These are phyloP conservation scores for Chimonanthus salicifolius DNA, from an alignment of 164 flowering plant species.

Conservation along the genomic window DNA sequence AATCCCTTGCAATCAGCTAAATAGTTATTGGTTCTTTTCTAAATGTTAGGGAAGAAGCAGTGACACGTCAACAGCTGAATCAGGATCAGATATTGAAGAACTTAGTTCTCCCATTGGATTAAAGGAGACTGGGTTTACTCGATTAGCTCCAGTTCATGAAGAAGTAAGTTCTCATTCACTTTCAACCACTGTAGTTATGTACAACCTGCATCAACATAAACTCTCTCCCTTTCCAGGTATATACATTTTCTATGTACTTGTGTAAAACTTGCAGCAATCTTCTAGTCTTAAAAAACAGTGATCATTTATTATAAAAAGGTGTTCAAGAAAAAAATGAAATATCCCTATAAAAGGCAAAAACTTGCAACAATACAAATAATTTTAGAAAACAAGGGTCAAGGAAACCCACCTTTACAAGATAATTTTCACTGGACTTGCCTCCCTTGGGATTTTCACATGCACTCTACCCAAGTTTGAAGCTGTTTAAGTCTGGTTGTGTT, in stretches of 20 bases:
- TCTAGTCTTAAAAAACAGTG: no score
- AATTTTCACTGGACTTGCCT: no score
- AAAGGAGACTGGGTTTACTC: conserved; percentile 30
- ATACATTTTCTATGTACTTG: background rate
- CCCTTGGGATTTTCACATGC: no score
- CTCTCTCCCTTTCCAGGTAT: no score
- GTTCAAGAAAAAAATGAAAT: background rate
- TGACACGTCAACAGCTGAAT: conserved; percentile 50
- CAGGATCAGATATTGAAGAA: conserved; percentile 62
- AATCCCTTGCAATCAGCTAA: no score
- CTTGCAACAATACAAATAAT: no score
- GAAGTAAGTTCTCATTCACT: conserved; percentile 45
- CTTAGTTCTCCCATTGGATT: conserved; percentile 41
- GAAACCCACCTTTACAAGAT: no score
- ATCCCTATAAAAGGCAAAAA: background rate
- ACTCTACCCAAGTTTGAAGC: no score
- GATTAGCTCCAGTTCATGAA: conserved; percentile 55
- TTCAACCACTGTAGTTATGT: no score
- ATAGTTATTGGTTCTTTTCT: background rate
- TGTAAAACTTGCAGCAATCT: background rate
- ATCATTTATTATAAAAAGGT: background rate
- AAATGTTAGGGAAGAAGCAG: conserved; percentile 51
- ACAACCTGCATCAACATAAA: no score
- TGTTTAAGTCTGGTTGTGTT: no score
- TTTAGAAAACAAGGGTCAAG: no score